Evolutionary conservation across 164 flowering plant genomes (phyloP), one percentile per base, ranked within the genome.

Genomic region (Magnolia officinalis): DNA sequence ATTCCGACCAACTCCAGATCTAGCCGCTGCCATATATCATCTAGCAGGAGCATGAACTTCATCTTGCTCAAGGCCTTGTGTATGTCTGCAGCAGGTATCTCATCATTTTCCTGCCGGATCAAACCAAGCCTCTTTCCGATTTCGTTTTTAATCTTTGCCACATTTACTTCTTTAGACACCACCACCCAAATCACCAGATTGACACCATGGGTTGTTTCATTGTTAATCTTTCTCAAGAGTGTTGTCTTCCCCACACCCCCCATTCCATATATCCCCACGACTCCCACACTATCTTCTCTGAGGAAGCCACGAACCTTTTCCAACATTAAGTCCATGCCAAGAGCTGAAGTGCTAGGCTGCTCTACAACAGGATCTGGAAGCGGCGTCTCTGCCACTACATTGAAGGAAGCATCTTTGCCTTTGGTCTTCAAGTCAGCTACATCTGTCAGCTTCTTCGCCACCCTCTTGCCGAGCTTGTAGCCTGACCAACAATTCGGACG

Each of bases 241-340:
- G 73, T 75, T 1, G 77, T 75, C 65, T 75, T 75, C 6, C 77
- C 77, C 1, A 55, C 72, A 7, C 77, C 77, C 10, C 77, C 71
- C 77, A 67, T 65, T n/a, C 77, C 77, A 75, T 66, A 67, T 45
- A 75, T 58, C 9, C 77, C 71, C 55, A 75, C 69, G 24, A 67
- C 69, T 13, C 49, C 23, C 24, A 67, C 50, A 1, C 52, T 45
- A 14, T 67, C 77, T n/a, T 75, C 72, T 8, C 0, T 26, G 3
- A 68, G 7, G 49, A 19, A 49, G 23, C 73, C 19, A 50, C 10
- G 18, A 45, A 70, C 24, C 70, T 49, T 67, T 51, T 75, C 18
- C 0, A 59, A 29, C 20, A 50, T 19, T 1, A 0, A 20, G 10
- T 73, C 51, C 11, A 31, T 18, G 19, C 75, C 75, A 24, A 61